These are phyloP conservation scores for Ganoderma sinense DNA, from an alignment of 1,284 basidiomycete genomes.

Conservation along the genomic window DNA sequence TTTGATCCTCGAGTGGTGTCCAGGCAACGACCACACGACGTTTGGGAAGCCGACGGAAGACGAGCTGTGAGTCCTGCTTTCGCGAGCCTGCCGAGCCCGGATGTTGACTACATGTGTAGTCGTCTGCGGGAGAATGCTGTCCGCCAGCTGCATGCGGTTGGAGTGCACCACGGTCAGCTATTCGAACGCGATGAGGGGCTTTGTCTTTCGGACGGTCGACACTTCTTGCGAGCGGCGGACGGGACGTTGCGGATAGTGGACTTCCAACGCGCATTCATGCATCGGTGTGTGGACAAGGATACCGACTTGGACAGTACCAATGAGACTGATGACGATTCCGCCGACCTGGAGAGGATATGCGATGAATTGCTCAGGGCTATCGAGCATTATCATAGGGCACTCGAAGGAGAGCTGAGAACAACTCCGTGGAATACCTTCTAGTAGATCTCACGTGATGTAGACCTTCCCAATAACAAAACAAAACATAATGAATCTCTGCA, in stretches of 20 bases:
- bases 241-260: slow-evolving; percentile 46
- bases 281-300: slow-evolving; percentile 11
- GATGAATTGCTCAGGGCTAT: slow-evolving; percentile 15
- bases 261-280: slow-evolving; percentile 34
- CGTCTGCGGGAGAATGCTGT: slow-evolving; percentile 41
- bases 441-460: neutral
- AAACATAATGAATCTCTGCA: too few species aligned
- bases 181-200: slow-evolving; percentile 40
- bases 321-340: neutral
- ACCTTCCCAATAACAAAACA: neutral
- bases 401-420: neutral
- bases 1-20: slow-evolving; percentile 49
- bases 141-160: slow-evolving; percentile 44
- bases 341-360: neutral
- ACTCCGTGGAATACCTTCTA: slow-evolving; percentile 17
- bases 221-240: slow-evolving; percentile 40
- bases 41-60: slow-evolving; percentile 16
- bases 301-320: neutral
- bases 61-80: slow-evolving; percentile 19
- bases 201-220: slow-evolving; percentile 35
- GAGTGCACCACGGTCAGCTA: slow-evolving; percentile 45
- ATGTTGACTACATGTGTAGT: slow-evolving; percentile 35
- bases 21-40: slow-evolving; percentile 22
- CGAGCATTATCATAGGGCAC: slow-evolving; percentile 13
- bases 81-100: too few species aligned